Evolutionary conservation across 345 rosid genomes (phyloP).

Genomic region (Eucalyptus melliodora): DNA sequence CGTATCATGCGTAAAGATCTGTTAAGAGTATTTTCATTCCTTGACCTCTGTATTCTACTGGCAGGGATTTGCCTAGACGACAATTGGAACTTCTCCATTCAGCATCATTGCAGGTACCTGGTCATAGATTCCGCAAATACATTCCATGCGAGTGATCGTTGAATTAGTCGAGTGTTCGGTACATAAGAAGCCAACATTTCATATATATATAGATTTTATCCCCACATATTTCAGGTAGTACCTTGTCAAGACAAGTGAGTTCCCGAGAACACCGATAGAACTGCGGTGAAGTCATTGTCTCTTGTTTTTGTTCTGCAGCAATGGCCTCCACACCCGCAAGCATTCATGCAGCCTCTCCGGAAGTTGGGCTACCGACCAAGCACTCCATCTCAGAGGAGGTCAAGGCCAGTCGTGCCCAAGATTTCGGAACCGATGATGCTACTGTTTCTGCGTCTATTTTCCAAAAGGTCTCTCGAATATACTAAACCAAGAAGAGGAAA

Average conservation of each 20-base stretch:
- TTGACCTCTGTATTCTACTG: background rate
- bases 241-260: background rate
- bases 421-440: background rate
- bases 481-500: background rate
- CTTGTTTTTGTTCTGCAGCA: background rate
- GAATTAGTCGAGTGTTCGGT: background rate
- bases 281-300: background rate
- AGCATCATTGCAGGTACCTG: background rate
- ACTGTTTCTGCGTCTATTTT: slow-evolving; percentile 5
- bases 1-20: background rate
- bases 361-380: background rate
- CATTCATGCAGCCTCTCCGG: background rate
- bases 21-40: background rate
- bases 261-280: background rate
- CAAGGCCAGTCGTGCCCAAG: background rate
- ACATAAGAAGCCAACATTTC: background rate
- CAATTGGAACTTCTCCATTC: background rate
- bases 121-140: background rate
- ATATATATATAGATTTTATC: background rate
- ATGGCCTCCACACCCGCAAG: slow-evolving; percentile 5
- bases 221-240: background rate
- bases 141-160: background rate
- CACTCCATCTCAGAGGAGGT: background rate
- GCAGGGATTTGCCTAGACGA: background rate
- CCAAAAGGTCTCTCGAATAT: slow-evolving; percentile 2